Conservation (phyloP, 2,329 filamentous ascomycete genomes). For the Stromatinia cepivora region DNA sequence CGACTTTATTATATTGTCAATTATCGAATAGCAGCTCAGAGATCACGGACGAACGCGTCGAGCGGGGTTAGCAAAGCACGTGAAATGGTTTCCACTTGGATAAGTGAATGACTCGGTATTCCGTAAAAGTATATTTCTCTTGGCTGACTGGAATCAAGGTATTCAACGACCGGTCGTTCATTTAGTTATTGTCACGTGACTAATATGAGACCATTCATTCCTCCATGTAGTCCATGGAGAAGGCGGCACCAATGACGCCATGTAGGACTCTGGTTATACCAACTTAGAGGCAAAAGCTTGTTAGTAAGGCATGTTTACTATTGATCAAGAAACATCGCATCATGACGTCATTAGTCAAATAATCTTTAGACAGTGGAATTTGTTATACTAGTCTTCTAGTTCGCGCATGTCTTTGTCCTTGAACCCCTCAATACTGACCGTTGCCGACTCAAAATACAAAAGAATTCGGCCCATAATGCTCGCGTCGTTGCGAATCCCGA, state of each 20-base stretch:
- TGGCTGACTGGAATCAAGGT: rapidly evolving
- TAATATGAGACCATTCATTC: neutral
- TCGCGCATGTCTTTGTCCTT: neutral
- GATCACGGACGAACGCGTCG: neutral
- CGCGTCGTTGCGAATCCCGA: no score
- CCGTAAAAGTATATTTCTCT: neutral
- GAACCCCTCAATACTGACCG: no score
- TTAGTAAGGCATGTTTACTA: neutral
- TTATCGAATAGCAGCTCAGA: neutral
- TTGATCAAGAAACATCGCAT: neutral
- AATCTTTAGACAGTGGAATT: neutral
- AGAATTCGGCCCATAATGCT: no score
- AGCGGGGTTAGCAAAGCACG: neutral
- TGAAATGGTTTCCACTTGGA: neutral
- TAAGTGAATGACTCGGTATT: neutral
- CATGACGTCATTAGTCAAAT: neutral
- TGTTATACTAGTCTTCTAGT: neutral
- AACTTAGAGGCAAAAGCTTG: neutral
- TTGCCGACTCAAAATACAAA: no score
- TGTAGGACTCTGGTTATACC: neutral
- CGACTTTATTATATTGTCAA: rapidly evolving
- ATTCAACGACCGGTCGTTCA: neutral
- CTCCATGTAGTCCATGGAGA: neutral
- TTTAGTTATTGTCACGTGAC: rapidly evolving
- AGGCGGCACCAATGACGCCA: no score